Conservation (phyloP, 1,284 basidiomycete genomes). For the Mrakiaceae sp. region DNA sequence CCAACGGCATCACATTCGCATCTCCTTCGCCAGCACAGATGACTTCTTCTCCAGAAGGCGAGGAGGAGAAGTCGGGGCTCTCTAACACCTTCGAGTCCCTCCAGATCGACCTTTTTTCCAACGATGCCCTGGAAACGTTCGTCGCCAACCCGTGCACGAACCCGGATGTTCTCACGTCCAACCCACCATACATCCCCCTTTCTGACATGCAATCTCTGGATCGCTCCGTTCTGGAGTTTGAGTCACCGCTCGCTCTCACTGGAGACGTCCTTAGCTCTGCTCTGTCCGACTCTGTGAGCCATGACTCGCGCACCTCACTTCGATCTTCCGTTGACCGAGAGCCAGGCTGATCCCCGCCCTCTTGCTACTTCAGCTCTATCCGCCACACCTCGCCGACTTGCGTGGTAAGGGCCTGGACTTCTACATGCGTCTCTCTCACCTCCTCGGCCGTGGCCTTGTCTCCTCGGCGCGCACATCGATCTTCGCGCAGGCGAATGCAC, state of each 20-base stretch:
- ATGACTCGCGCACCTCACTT: background rate
- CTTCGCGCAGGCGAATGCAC: background rate
- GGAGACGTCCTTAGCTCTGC: conserved; percentile 44
- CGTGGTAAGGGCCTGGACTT: conserved; percentile 10
- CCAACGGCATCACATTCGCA: conserved; percentile 9
- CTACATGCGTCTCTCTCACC: conserved; percentile 10
- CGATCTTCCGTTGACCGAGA: background rate
- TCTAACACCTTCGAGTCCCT: conserved; percentile 30
- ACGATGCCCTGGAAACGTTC: background rate
- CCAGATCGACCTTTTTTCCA: conserved; percentile 16
- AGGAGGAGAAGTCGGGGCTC: conserved; percentile 14
- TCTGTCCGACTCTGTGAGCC: background rate
- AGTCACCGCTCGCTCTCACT: conserved; percentile 67
- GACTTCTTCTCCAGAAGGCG: too few relatives aligned
- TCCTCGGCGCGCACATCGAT: conserved; percentile 38
- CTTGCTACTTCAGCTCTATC: background rate
- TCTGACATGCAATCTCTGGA: conserved; percentile 54
- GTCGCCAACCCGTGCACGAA: background rate
- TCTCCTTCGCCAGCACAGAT: conserved; percentile 3
- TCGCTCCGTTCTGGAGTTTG: conserved; percentile 57
- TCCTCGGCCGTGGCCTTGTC: conserved; percentile 49
- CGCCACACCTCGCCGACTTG: background rate
- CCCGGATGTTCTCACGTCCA: conserved; percentile 72
- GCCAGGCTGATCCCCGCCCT: background rate
- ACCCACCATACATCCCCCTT: conserved; percentile 82